A percentile compares a stretch with the other conserved stretches of the same genome.
Conservation (phyloP, 2,329 filamentous ascomycete species). For the Neofusicoccum umdonicola region DNA sequence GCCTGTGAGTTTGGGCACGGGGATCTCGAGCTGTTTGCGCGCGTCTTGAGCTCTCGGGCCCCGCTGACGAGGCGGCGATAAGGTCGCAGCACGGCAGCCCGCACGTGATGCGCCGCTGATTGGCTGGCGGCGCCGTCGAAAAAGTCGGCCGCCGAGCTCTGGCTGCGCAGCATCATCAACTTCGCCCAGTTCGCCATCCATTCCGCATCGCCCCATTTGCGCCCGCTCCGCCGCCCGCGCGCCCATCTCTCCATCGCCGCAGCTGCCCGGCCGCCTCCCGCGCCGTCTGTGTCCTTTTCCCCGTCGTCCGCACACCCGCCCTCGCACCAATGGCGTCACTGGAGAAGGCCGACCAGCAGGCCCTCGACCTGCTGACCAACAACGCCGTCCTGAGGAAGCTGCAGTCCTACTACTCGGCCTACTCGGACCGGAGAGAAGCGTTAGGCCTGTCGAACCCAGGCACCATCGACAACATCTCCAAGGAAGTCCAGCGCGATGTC, state of each 20-base stretch:
- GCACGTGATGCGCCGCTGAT: background rate
- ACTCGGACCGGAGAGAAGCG: slow-evolving; percentile 81
- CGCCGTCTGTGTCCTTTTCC: slow-evolving; percentile 16
- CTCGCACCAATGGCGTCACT: slow-evolving; percentile 30
- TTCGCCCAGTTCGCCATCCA: slow-evolving; percentile 7
- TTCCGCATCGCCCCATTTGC: slow-evolving; percentile 10
- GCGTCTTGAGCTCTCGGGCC: background rate
- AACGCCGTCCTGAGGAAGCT: slow-evolving; percentile 71
- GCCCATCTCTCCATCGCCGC: slow-evolving; percentile 9
- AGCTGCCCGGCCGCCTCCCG: background rate
- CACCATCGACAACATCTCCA: slow-evolving; percentile 81
- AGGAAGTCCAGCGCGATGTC: slow-evolving; percentile 94
- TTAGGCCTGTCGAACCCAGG: slow-evolving; percentile 90
- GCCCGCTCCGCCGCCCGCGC: slow-evolving; percentile 6
- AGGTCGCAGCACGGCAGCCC: background rate
- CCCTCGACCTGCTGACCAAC: slow-evolving; percentile 64
- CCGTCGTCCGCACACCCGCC: slow-evolving; percentile 24
- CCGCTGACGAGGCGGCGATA: slow-evolving; percentile 3
- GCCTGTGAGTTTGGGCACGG: slow-evolving; percentile 10
- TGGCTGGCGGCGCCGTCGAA: slow-evolving; percentile 9
- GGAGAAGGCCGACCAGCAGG: slow-evolving; percentile 33
- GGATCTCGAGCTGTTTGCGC: background rate
- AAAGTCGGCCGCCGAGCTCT: slow-evolving; percentile 16
- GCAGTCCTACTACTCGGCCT: slow-evolving; percentile 74
- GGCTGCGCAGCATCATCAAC: slow-evolving; percentile 16